Evolutionary conservation across 1,139 yeast species (phyloP), one percentile per base, ranked within the genome.

Genomic region (Tardiomyces depauwii): DNA sequence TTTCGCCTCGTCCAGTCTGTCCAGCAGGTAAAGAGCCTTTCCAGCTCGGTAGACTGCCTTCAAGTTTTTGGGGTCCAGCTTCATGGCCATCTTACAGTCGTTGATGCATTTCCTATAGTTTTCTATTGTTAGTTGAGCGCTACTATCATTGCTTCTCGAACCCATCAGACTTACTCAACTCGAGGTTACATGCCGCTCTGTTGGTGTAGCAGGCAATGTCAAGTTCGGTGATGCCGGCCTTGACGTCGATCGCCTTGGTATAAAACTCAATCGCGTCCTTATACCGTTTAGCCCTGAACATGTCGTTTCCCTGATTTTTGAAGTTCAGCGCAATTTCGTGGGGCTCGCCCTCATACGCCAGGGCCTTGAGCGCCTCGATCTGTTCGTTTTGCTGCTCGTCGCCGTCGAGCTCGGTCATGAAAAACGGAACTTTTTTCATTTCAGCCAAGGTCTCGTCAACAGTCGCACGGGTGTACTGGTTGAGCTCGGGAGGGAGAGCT

Each of bases 311-410:
- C 61, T 91, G 97, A 52, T 77, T 81, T 55, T 88, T 88, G 70
- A 89, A 91, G 59, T 88, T 88, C 28, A 77, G 74, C 2, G 97
- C 97, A 42, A 89, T 71, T 58, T 91, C 98, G 56, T 83, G 80
- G 0, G 97, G 96, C 51, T 87, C 95, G 33, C 98, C 98, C 44
- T 91, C 98, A 60, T 86, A 89, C 0, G 95, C 96, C 57, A 93
- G 71, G 12, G 96, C 91, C 60, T 80, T 82, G 51, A 91, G 72
- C 0, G 98, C 98, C 60, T 91, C 97, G 19, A 93, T 66, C 45
- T 78, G 81, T 5, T 72, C 60, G 57, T 86, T 87, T 42, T 79
- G 83, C 39, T 79, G 85, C 56, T 83, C 95, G 28, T 78, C 83
- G 39, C 79, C 85, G 56, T 83, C 95, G 27, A 88, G 66, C 57